Evolutionary conservation across 2,329 filamentous ascomycete genomes (phyloP), one percentile per base, ranked within the genome.

Genomic region (Colletotrichum neosansevieriae): DNA sequence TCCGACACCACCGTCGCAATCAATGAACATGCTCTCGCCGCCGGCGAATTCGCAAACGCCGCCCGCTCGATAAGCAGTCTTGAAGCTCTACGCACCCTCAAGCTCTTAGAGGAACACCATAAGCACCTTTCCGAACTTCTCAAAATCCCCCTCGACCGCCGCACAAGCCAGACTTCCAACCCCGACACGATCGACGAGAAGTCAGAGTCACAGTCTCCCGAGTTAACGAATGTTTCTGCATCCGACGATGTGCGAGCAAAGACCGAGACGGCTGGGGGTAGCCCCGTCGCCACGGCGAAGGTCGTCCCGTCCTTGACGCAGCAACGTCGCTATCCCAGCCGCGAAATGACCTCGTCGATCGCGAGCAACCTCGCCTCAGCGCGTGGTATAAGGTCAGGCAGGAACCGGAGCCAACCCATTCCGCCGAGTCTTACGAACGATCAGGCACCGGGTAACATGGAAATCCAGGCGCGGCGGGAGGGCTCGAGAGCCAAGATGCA

Each of bases 331-430:
- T 84, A 85, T 82, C 76, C 88, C 77, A 84, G 88, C 29, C 89
- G 93, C 65, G 91, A 94, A 66, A 82, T 91, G 67, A 89, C 91
- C 3, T 93, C 93, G 1, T 97, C 94, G 1, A 97, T 97, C 70
- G 94, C 93, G 29, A 97, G 89, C 79, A 97, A 97, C 75, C 82
- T 97, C 49, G 94, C 94, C 13, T 94, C 93, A 13, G 94, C 94
- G 36, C 87, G 94, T 71, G 94, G 94, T 17, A 97, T 97, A 73
- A 85, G 86, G 21, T 85, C 86, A 63, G 49, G 66, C 47, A 86
- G 85, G 69, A 86, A 89, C 67, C 85, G 90, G 69, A 86, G 89
- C 24, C 89, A 91, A 69, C 91, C 91, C 2, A 86, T 90, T 11
- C 91, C 88, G 4, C 91, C 92, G 0, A 91, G 92, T 63, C 82